Base-by-base conservation (phyloP, 1,284 basidiomycete species). In the Cryptococcus hybrid region DNA sequence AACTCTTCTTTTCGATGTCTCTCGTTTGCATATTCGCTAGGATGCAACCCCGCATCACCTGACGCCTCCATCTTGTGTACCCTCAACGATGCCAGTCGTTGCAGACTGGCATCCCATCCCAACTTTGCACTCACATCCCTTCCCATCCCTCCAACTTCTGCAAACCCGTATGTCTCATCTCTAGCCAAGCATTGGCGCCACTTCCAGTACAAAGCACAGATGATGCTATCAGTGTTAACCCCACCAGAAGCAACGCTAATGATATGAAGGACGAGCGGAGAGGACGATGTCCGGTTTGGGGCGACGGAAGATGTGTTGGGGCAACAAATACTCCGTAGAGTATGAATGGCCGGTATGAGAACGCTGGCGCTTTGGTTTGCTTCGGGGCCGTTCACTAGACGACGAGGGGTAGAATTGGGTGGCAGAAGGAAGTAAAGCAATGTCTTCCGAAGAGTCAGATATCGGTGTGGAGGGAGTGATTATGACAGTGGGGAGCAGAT, bases 391-490 rank as follows among this genome's bases (percentile, higher is more conserved):
- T 12, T 36, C 9, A 42, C 30, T 30, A 30, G 30, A 30, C 11
- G 56, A 37, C 35, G 52, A 39, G 9, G 46, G 36, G n/a, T 42
- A 5, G 38, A 55, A 43, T 15, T 45, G 37, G 39, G 30, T 24
- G 46, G 37, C 7, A 3, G 37, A 38, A 35, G 48, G 13, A 12
- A 44, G 30, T 24, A 30, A 13, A 48, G 7, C 15, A 24, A 34
- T 50, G 50, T 24, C 39, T 24, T 37, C 54, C 52, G n/a, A 34
- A 38, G n/a, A 8, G 18, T 7, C 55, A 51, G 35, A 47, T 45
- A 34, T 3, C 48, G 63, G 63, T 13, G 63, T 65, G n/a, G 56
- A 62, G 35, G 63, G 63, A 38, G 63, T 65, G 47, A 65, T 62
- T 30, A 30, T 30, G 30, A 30, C 30, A 30, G 30, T 30, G 30